Conservation (phyloP, 2,329 filamentous ascomycete species). For the Nannizziopsis arthrosporioides region DNA sequence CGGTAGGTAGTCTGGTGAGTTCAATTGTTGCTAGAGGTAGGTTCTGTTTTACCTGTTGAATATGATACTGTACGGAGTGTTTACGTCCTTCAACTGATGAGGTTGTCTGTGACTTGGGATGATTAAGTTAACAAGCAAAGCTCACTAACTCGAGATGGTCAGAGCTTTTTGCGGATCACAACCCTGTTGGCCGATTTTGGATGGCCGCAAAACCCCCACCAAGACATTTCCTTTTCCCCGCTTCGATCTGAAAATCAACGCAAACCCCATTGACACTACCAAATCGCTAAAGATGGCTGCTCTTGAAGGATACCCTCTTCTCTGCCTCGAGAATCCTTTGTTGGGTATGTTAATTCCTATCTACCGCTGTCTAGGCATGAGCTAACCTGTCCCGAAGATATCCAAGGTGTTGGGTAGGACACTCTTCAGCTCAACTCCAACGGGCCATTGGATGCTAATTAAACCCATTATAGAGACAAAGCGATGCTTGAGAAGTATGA, state of each 20-base stretch:
- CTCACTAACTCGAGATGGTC: no score
- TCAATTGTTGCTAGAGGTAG: not conserved
- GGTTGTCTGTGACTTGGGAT: no score
- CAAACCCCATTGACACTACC: slow-evolving; percentile 9
- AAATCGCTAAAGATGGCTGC: slow-evolving; percentile 52
- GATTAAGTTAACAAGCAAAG: not conserved
- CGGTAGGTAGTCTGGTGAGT: not conserved
- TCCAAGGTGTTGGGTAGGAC: slow-evolving; percentile 63
- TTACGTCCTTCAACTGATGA: no score
- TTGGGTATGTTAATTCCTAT: slow-evolving; percentile 52
- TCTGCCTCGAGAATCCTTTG: slow-evolving; percentile 94
- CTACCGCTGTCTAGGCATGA: slow-evolving; percentile 4
- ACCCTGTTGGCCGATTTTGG: slow-evolving; percentile 21
- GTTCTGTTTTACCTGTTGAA: no score
- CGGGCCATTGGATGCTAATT: slow-evolving; percentile 19
- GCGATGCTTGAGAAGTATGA: slow-evolving; percentile 82
- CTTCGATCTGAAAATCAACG: slow-evolving; percentile 10
- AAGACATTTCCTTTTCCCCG: not conserved
- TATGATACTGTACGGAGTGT: no score
- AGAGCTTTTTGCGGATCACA: no score
- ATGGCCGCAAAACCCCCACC: slow-evolving; percentile 6
- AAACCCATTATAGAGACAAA: slow-evolving; percentile 51
- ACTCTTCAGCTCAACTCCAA: slow-evolving; percentile 6
- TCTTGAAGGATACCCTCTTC: slow-evolving; percentile 69
- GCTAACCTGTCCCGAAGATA: slow-evolving; percentile 48